A percentile compares a stretch with the other conserved stretches of the same genome.
These are phyloP conservation scores for Diaporthe australafricana DNA, from an alignment of 2,329 filamentous ascomycete genomes.

Conservation along the genomic window DNA sequence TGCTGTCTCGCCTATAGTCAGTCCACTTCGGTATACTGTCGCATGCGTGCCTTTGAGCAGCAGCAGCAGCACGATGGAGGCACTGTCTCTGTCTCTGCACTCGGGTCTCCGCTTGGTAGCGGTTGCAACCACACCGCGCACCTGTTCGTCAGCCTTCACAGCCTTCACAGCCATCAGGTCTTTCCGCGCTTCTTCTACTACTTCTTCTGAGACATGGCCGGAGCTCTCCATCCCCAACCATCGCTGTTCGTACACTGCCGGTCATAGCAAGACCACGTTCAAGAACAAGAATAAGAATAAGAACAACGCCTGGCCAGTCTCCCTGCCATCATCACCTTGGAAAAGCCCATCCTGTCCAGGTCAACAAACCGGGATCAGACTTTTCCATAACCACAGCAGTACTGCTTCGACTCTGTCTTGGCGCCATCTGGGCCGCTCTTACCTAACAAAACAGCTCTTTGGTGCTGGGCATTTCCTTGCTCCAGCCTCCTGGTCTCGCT, in stretches of 20 bases:
- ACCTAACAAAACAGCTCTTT: slow-evolving; percentile 2
- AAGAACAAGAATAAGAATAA: background rate
- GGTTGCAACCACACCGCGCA: background rate
- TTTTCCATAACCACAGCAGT: background rate
- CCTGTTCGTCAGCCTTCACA: background rate
- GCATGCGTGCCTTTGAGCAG: background rate
- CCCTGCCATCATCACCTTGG: background rate
- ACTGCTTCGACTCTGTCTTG: background rate
- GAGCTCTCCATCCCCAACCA: background rate
- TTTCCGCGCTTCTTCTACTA: background rate
- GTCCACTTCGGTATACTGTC: background rate
- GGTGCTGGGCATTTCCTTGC: slow-evolving; percentile 5
- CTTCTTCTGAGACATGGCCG: background rate
- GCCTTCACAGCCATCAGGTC: background rate
- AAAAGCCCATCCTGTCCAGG: background rate
- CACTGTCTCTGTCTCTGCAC: slow-evolving; percentile 1
- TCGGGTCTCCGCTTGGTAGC: slow-evolving; percentile 19
- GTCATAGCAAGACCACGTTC: background rate
- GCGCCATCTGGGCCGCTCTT: background rate
- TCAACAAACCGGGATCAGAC: slow-evolving; percentile 3
- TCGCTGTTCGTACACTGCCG: background rate
- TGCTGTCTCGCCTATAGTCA: background rate
- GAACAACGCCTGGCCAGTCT: background rate
- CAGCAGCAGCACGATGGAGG: slow-evolving; percentile 5
- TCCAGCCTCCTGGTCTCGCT: slow-evolving; percentile 22